Conservation (phyloP, 768 basidiomycete genomes). For the Calocybe cyanea region DNA sequence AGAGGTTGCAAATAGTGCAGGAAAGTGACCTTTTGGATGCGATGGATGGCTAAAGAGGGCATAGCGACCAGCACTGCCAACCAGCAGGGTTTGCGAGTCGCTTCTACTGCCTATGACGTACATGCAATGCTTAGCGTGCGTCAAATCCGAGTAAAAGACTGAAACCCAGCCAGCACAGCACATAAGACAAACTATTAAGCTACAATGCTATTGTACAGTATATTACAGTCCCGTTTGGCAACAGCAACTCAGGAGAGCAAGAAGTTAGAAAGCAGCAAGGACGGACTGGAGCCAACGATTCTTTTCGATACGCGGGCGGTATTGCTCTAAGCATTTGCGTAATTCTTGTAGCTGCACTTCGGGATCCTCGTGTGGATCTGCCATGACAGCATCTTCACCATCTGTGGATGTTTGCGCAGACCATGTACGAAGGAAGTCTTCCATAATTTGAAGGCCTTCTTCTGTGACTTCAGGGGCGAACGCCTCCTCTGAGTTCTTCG, state of each 20-base stretch:
- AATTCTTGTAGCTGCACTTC: constrained; percentile 51
- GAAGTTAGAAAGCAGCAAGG: constrained; percentile 35
- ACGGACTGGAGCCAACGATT: constrained; percentile 77
- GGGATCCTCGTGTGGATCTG: constrained; percentile 22
- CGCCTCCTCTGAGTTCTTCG: constrained; percentile 29
- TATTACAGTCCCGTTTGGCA: no score
- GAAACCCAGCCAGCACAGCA: no score
- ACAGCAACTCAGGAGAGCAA: no score
- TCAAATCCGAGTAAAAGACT: no score
- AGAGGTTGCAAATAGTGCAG: constrained; percentile 10
- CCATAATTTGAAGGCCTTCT: constrained; percentile 77
- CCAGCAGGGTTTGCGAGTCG: no score
- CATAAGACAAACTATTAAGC: no score
- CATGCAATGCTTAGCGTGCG: no score
- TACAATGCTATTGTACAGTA: no score
- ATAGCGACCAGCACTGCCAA: no score
- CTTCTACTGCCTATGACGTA: no score
- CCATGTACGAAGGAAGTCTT: constrained; percentile 73
- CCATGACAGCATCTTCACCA: constrained; percentile 47
- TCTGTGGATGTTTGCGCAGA: constrained; percentile 42
- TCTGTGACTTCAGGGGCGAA: constrained; percentile 62
- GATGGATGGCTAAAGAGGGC: background rate
- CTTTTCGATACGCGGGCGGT: constrained; percentile 63
- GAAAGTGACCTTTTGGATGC: constrained; percentile 12
- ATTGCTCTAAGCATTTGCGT: constrained; percentile 59